A percentile compares a stretch with the other conserved stretches of the same genome.
phyloP scores from a whole-genome alignment of 2,329 filamentous ascomycete species.

The Amesomyces nigricolor region DNA sequence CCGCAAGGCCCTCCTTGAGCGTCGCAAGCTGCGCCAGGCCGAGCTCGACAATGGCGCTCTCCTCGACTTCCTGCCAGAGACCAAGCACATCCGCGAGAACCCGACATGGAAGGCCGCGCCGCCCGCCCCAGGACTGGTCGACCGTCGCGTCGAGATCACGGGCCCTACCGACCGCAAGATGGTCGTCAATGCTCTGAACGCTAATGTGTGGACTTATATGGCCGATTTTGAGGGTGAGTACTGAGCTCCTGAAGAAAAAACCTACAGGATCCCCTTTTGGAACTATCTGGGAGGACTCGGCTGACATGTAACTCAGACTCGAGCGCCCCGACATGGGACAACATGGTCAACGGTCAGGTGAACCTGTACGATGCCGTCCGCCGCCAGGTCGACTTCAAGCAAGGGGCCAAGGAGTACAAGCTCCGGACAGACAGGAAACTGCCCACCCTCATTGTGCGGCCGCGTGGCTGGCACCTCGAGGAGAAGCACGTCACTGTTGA shows the following conservation, averaged over 20 bases:
- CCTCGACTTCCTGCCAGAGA: constrained; percentile 93
- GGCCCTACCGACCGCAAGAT: constrained; percentile 97
- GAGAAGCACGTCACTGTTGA: constrained; percentile 98
- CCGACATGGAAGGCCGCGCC: constrained; percentile 88
- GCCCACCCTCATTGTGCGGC: constrained; percentile 88
- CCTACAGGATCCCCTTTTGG: neutral
- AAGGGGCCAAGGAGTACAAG: constrained; percentile 94
- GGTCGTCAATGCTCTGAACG: constrained; percentile 95
- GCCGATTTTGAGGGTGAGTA: constrained; percentile 89
- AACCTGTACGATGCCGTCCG: constrained; percentile 97
- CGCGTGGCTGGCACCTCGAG: constrained; percentile 94
- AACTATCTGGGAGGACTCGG: neutral
- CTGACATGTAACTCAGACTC: constrained; percentile 57
- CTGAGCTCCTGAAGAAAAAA: neutral
- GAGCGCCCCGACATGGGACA: constrained; percentile 94
- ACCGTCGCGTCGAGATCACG: constrained; percentile 94
- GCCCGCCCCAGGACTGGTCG: constrained; percentile 85
- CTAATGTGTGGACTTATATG: constrained; percentile 98
- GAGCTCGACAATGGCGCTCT: constrained; percentile 87
- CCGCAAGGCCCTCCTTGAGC: constrained; percentile 82
- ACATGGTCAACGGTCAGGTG: constrained; percentile 97
- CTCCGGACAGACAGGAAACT: constrained; percentile 80
- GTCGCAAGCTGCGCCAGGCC: constrained; percentile 78
- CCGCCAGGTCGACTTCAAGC: constrained; percentile 91
- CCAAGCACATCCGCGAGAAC: constrained; percentile 90